Base-by-base conservation (phyloP, 2,329 filamentous ascomycete genomes). In the Trichophyton benhamiae region DNA sequence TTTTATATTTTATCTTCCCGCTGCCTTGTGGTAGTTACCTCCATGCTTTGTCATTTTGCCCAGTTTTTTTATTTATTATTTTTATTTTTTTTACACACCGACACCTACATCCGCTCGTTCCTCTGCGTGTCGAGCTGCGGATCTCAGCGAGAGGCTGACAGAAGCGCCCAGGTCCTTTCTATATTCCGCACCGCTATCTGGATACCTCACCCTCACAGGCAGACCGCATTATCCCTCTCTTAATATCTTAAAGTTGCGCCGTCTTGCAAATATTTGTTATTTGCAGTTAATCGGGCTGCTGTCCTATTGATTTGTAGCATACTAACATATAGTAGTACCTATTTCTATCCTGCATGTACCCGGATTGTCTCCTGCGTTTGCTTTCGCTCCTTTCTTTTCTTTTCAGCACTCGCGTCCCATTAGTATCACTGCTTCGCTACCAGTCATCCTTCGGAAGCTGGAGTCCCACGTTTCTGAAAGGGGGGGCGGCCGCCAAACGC, bases 111-210 rank as follows among this genome's bases (percentile, higher is more conserved):
- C 17, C 33, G 55, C 33, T 38, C 15, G 6, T 30, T n/a, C 49
- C 49, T 11, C 7, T 58, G n/a, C 6, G 0, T 41, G n/a, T 58
- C 33, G 41, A 25, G 15, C 13, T 22, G n/a, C 20, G 33, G 55
- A 58, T 58, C 17, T 36, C 59, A 25, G 33, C 48, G 44, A 48
- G 44, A 53, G 59, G 53, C 57, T 63, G 62, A 63, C 59, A 38
- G 59, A 58, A 60, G 53, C 38, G 63, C 62, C 63, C 61, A 62
- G 62, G 60, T 60, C 63, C 62, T 63, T 60, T 58, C 61, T 60
- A 59, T 65, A 60, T 57, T 60, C 59, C 57, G 49, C n/a, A 44
- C 60, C 38, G 33, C 53, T 44, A 59, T 62, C 60, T 58, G 59
- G 46, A 62, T 42, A 49, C 48, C 38, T 49, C 30, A 36, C 49